Evolutionary conservation across 352 stramenopile species (phyloP).

Genomic region (Pythium rishiriense): DNA sequence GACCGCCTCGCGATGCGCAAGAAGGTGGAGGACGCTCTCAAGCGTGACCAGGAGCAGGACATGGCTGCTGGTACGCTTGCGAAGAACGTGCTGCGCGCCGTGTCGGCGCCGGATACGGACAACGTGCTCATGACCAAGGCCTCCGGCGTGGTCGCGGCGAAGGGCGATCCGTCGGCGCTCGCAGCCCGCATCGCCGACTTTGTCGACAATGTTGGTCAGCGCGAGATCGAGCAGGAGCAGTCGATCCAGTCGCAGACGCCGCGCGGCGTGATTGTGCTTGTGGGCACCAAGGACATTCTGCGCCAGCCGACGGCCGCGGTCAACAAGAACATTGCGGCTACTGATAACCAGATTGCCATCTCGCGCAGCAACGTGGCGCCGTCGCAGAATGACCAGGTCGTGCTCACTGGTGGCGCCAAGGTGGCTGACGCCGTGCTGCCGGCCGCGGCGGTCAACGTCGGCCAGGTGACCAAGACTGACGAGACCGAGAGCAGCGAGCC

Average conservation of each 20-base stretch:
- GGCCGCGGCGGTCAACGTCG: slow-evolving; percentile 2
- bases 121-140: slow-evolving; percentile 33
- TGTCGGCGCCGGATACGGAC: slow-evolving; percentile 28
- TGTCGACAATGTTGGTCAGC: slow-evolving; percentile 20
- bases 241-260: slow-evolving; percentile 19
- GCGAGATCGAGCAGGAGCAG: slow-evolving; percentile 21
- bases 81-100: slow-evolving; percentile 18
- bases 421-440: slow-evolving; percentile 13
- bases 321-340: slow-evolving; percentile 33
- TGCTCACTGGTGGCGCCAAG: slow-evolving; percentile 19
- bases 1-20: slow-evolving; percentile 29
- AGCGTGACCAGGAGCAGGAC: slow-evolving; percentile 5
- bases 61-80: slow-evolving; percentile 15
- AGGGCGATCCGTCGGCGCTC: slow-evolving; percentile 21
- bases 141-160: slow-evolving; percentile 29
- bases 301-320: slow-evolving; percentile 21
- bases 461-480: neutral
- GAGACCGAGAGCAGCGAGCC: slow-evolving; percentile 8
- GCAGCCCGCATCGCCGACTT: slow-evolving; percentile 27
- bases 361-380: slow-evolving; percentile 13
- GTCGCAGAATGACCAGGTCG: slow-evolving; percentile 22
- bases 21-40: slow-evolving; percentile 24
- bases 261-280: slow-evolving; percentile 16
- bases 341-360: slow-evolving; percentile 28
- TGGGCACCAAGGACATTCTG: slow-evolving; percentile 32